Percentiles rank a stretch among this genome's conserved stretches.
Evolutionary conservation across 257 asterid genomes (phyloP).

Genomic region (Jasminum sambac): DNA sequence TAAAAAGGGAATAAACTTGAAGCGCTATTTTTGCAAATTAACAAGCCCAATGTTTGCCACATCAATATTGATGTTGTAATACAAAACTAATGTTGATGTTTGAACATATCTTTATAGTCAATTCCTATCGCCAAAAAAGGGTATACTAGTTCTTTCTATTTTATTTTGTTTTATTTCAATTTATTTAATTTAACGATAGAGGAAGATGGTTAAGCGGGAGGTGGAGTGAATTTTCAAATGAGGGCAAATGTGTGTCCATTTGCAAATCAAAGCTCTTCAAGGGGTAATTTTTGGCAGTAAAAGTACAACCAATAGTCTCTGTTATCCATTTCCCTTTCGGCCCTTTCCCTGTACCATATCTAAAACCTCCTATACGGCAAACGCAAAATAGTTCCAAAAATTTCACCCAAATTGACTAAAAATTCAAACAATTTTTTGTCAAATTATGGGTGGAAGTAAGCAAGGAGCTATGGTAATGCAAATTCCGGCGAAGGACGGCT

Average conservation of each 20-base stretch:
- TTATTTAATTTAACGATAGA: neutral
- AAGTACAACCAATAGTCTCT: conserved; percentile 1
- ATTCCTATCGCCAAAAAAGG: no score
- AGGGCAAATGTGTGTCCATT: neutral
- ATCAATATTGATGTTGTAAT: no score
- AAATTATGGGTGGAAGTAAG: conserved; percentile 53
- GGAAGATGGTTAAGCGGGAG: neutral
- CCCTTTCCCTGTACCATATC: neutral
- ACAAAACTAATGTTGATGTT: no score
- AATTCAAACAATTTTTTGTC: neutral
- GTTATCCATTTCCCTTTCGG: conserved; percentile 36
- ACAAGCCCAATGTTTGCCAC: no score
- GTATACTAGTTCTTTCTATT: no score
- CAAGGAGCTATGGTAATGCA: conserved; percentile 54
- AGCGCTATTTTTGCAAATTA: no score
- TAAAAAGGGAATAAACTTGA: no score
- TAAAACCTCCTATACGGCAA: conserved; percentile 19
- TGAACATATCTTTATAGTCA: no score
- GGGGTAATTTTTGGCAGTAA: conserved; percentile 32
- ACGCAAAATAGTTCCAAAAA: conserved; percentile 3
- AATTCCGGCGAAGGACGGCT: conserved; percentile 34
- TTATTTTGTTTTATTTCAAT: no score
- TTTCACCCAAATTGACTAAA: conserved; percentile 1
- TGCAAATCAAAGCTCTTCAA: neutral
- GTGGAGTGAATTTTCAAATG: neutral